Evolutionary conservation across 257 asterid species (phyloP), one percentile per base, ranked within the genome.

Genomic region (Petunia secreta): DNA sequence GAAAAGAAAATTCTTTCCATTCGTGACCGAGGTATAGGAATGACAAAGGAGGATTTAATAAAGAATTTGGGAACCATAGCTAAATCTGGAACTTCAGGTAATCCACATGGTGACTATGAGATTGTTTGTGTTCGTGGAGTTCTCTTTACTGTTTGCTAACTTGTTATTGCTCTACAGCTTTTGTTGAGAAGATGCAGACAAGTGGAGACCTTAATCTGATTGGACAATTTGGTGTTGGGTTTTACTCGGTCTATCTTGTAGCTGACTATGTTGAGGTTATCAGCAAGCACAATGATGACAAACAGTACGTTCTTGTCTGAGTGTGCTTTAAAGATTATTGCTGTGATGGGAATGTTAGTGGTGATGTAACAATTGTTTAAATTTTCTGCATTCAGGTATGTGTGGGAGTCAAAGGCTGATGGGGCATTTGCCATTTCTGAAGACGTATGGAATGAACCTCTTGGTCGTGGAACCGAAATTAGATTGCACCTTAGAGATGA

Each of bases 51-150:
- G 80, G 99, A 95, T 82, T 85, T 95, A 84, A 89, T 92, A 76
- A 95, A 95, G 92, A 93, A 93, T 80, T 86, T 95, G 97, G 99
- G 99, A 53, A 95, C 99, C 78, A 95, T 95, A 63, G 99, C 99
- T 44, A 95, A 95, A 71, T 95, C 99, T 79, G 97, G 99, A 87
- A 95, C 99, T 79, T 95, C 97, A 89, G 99, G 99, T 95, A 84
- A 41, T 15, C 44, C 36, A 73, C 25, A 34, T 82, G 77, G 16
- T 7, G 43, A 37, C 16, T 63, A 65, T 77, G 16, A 54, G 16
- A 25, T 50, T 54, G 13, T 75, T 1, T 4, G 39, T 10, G 46
- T 16, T 10, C 46, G 11, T 25, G 36, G 8, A 55, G 44, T 54
- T 10, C 8, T 34, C 68, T 66, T 74, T 55, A 80, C 39, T 38